phyloP scores from a whole-genome alignment of 2,329 filamentous ascomycete species.

The Pseudodiploospora longispora region DNA sequence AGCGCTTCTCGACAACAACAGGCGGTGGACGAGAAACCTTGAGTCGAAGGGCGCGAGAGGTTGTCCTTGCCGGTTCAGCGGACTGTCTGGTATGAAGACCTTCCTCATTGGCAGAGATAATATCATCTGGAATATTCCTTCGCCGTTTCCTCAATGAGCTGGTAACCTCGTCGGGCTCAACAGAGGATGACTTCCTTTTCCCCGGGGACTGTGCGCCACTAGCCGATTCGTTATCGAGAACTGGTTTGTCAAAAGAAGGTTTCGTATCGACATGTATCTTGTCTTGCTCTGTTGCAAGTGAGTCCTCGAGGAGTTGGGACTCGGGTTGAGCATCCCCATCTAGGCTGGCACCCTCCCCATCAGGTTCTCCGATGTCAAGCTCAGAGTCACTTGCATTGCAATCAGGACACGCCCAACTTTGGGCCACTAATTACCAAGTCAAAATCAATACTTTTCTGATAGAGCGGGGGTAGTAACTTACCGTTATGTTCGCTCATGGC shows the following conservation, averaged over 20 bases:
- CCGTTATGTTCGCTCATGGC: constrained; percentile 26
- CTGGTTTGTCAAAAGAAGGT: constrained; percentile 67
- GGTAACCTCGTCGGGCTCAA: constrained; percentile 50
- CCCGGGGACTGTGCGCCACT: constrained; percentile 71
- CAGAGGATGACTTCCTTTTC: constrained; percentile 75
- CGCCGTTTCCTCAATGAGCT: constrained; percentile 46
- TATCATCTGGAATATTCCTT: constrained; percentile 38
- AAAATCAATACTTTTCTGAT: constrained; percentile 10
- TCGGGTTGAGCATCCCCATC: constrained; percentile 14
- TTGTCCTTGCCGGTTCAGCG: constrained; percentile 19
- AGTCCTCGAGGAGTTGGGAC: constrained; percentile 20
- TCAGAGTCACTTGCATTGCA: constrained; percentile 31
- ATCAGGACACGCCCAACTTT: constrained; percentile 44
- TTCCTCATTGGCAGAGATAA: constrained; percentile 25
- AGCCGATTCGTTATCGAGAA: constrained; percentile 63
- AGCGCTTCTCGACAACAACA: constrained; percentile 33
- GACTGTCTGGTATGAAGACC: constrained; percentile 21
- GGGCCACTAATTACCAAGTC: constrained; percentile 26
- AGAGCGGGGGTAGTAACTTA: constrained; percentile 8
- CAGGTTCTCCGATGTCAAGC: constrained; percentile 19
- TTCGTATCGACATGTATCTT: constrained; percentile 29
- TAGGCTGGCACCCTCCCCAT: constrained; percentile 13
- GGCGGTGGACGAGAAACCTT: constrained; percentile 35
- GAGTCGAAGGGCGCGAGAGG: constrained; percentile 52
- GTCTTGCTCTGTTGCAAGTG: constrained; percentile 58